A percentile compares a stretch with the other conserved stretches of the same genome.
Conservation (phyloP, 1,139 yeast genomes). For the Hemisphaericaspora lyxosophila region DNA sequence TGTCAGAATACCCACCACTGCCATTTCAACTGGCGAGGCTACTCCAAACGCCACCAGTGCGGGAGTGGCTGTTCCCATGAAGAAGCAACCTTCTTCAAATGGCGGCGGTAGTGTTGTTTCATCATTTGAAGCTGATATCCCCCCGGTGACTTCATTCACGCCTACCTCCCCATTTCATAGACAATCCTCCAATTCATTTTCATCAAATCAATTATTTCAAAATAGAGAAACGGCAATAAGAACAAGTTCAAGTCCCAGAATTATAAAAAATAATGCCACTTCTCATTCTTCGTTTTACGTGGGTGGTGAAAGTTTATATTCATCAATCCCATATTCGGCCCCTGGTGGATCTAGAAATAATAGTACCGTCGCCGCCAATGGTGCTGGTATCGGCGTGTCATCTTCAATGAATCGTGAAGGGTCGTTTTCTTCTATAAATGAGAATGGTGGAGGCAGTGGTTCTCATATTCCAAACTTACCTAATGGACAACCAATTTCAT, state of each 20-base stretch:
- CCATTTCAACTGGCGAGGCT: conserved; percentile 1
- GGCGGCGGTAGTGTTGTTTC: conserved; percentile 6
- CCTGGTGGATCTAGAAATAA: conserved; percentile 53
- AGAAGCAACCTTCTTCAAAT: conserved; percentile 9
- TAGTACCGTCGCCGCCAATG: conserved; percentile 3
- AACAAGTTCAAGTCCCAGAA: conserved; percentile 34
- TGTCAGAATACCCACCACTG: conserved; percentile 1
- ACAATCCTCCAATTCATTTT: conserved; percentile 12
- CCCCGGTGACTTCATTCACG: conserved; percentile 14
- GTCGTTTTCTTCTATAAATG: conserved; percentile 14
- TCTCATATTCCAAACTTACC: conserved; percentile 46
- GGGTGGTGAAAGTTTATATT: conserved; percentile 51
- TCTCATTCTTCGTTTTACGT: conserved; percentile 43
- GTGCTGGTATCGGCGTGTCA: conserved; percentile 1
- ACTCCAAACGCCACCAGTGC: neutral
- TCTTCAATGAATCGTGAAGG: conserved; percentile 10
- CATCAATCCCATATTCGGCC: conserved; percentile 69
- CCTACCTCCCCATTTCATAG: conserved; percentile 20
- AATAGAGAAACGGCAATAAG: conserved; percentile 7
- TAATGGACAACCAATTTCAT: conserved; percentile 55
- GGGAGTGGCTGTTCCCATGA: conserved; percentile 1
- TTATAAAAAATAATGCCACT: conserved; percentile 44
- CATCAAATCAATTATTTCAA: conserved; percentile 13
- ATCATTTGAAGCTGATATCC: conserved; percentile 1
- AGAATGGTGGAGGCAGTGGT: conserved; percentile 10